A percentile compares a stretch with the other conserved stretches of the same genome.
phyloP scores from a whole-genome alignment of 805 yeast genomes.

The Suhomyces emberorum region DNA sequence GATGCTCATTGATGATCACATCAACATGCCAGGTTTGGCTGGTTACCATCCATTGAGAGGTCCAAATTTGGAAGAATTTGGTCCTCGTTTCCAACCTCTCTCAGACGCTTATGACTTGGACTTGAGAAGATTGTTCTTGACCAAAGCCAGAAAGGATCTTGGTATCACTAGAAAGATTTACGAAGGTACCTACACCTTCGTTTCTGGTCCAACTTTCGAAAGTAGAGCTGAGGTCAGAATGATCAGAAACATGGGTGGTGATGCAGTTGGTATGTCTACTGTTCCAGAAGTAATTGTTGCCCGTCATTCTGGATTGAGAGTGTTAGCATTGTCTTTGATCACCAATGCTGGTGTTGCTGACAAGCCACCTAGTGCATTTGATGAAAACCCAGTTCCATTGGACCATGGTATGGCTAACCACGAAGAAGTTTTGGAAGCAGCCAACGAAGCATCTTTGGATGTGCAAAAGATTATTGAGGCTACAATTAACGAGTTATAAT shows the following conservation, averaged over 20 bases:
- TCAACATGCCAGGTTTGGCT: conserved; percentile 86
- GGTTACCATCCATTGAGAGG: conserved; percentile 89
- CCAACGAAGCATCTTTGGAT: conserved; percentile 75
- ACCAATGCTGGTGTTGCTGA: conserved; percentile 79
- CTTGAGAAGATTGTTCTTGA: conserved; percentile 59
- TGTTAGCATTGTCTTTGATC: conserved; percentile 79
- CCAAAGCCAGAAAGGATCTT: conserved; percentile 45
- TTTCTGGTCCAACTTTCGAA: conserved; percentile 93
- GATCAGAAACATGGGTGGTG: conserved; percentile 73
- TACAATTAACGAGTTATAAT: conserved; percentile 46
- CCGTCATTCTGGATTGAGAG: conserved; percentile 79
- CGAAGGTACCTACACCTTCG: conserved; percentile 85
- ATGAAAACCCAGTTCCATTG: conserved; percentile 48
- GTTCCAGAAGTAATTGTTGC: conserved; percentile 95
- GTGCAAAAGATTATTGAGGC: conserved; percentile 68
- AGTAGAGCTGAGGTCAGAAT: conserved; percentile 86
- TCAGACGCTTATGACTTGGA: conserved; percentile 85
- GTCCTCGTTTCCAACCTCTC: conserved; percentile 84
- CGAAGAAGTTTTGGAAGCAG: conserved; percentile 85
- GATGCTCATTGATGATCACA: conserved; percentile 87
- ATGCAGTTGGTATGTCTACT: conserved; percentile 96
- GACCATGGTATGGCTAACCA: conserved; percentile 84
- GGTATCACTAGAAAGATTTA: conserved; percentile 59
- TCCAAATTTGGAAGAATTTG: conserved; percentile 72
- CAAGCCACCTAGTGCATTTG: conserved; percentile 64